Evolutionary conservation across 139 green algal species (phyloP).

Genomic region (Volvox africanus): DNA sequence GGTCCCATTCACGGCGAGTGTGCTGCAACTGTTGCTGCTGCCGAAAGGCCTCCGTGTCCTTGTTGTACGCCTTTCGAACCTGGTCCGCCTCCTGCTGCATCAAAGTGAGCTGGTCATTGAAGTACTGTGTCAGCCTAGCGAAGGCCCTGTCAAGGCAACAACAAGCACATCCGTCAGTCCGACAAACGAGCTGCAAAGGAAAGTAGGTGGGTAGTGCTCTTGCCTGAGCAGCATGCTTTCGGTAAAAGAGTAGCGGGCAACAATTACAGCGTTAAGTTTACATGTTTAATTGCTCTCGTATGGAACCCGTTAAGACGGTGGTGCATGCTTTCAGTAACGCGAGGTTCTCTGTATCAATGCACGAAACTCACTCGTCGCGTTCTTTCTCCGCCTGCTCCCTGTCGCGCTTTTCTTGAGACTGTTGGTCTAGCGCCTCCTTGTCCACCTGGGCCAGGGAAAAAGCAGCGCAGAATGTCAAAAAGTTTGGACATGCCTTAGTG

Average conservation of each 20-base stretch:
- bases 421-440: slow-evolving; percentile 61
- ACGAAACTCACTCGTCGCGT: slow-evolving; percentile 65
- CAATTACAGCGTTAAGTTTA: no score
- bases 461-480: neutral
- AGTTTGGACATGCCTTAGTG: neutral
- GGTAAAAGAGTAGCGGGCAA: no score
- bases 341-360: neutral
- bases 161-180: neutral
- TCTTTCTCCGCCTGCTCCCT: slow-evolving; percentile 54
- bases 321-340: no score
- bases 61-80: slow-evolving; percentile 42
- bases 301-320: no score
- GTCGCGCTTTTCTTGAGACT: slow-evolving; percentile 63
- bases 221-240: no score
- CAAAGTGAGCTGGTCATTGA: slow-evolving; percentile 60
- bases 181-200: no score
- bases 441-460: slow-evolving; percentile 62
- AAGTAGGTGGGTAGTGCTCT: no score
- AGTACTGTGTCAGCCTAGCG: slow-evolving; percentile 64
- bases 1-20: slow-evolving; percentile 79
- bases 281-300: no score
- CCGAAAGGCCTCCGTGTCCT: slow-evolving; percentile 60
- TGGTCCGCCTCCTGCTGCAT: slow-evolving; percentile 68
- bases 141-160: slow-evolving; percentile 57
- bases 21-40: slow-evolving; percentile 68